Percentiles rank a stretch among this genome's conserved stretches.
phyloP scores from a whole-genome alignment of 495 filamentous ascomycete species.

The Penicillium manginii region DNA sequence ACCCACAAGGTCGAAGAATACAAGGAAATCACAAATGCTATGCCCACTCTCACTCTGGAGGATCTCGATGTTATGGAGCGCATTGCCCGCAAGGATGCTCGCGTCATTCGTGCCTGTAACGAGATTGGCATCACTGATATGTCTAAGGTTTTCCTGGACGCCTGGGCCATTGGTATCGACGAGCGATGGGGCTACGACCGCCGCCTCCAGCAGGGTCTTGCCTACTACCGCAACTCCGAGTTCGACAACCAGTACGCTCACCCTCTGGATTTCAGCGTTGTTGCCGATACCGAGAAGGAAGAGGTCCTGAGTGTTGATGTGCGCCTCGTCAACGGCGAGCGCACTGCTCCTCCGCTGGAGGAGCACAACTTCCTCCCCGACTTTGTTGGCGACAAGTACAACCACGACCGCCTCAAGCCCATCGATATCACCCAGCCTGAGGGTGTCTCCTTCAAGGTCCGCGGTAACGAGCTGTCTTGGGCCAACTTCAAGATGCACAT shows the following conservation, averaged over 20 bases:
- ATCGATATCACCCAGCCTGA: constrained; percentile 45
- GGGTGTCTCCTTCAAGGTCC: constrained; percentile 46
- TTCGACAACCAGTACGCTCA: constrained; percentile 51
- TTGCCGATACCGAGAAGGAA: constrained; percentile 75
- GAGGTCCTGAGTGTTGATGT: constrained; percentile 92
- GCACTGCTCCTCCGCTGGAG: constrained; percentile 54
- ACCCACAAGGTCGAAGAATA: constrained; percentile 71
- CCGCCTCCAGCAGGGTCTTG: constrained; percentile 44
- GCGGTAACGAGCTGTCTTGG: constrained; percentile 43
- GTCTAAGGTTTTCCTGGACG: constrained; percentile 82
- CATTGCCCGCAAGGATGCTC: constrained; percentile 70
- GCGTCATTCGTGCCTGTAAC: constrained; percentile 84
- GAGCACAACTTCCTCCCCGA: constrained; percentile 59
- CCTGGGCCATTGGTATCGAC: constrained; percentile 45
- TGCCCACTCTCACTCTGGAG: constrained; percentile 88
- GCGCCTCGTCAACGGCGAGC: constrained; percentile 75
- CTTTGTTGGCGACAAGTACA: constrained; percentile 40
- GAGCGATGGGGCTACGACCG: constrained; percentile 45
- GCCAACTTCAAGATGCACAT: constrained; percentile 52
- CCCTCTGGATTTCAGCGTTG: constrained; percentile 41
- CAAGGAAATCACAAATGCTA: constrained; percentile 71
- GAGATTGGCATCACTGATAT: constrained; percentile 85
- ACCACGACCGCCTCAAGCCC: constrained; percentile 41
- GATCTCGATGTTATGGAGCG: constrained; percentile 84
- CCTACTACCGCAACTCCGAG: constrained; percentile 48